Evolutionary conservation across 73 alveolate genomes (phyloP).

Genomic region (Paramecium primaurelia): DNA sequence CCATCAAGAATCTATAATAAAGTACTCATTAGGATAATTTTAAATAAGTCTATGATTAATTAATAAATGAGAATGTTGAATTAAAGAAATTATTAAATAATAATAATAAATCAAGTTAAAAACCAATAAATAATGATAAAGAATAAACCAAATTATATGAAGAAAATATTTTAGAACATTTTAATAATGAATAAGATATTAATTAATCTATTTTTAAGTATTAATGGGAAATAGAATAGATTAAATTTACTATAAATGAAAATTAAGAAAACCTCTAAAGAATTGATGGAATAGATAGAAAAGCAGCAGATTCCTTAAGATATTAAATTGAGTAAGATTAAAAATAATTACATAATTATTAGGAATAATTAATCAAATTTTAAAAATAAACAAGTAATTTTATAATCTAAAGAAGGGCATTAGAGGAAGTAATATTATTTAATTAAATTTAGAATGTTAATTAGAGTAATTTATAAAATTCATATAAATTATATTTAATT

Average conservation of each 20-base stretch:
- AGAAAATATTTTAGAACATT: not conserved
- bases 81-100: not conserved
- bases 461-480: not conserved
- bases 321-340: not conserved
- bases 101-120: not conserved
- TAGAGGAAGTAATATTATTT: not conserved
- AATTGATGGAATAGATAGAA: constrained; percentile 25
- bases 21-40: not conserved
- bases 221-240: not conserved
- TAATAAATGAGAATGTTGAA: constrained; percentile 6
- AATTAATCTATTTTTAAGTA: not conserved
- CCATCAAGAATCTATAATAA: not conserved
- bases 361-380: not conserved
- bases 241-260: not conserved
- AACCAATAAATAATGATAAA: not conserved
- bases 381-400: not conserved
- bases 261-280: not conserved
- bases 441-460: not conserved
- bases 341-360: not conserved
- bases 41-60: not conserved
- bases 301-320: constrained; percentile 1
- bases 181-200: constrained; percentile 6
- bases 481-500: not conserved
- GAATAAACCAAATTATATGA: not conserved
- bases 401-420: not conserved